Percentiles rank a stretch among this genome's conserved stretches.
Evolutionary conservation across 2,329 filamentous ascomycete genomes (phyloP).

Genomic region (Clonostachys byssicola): DNA sequence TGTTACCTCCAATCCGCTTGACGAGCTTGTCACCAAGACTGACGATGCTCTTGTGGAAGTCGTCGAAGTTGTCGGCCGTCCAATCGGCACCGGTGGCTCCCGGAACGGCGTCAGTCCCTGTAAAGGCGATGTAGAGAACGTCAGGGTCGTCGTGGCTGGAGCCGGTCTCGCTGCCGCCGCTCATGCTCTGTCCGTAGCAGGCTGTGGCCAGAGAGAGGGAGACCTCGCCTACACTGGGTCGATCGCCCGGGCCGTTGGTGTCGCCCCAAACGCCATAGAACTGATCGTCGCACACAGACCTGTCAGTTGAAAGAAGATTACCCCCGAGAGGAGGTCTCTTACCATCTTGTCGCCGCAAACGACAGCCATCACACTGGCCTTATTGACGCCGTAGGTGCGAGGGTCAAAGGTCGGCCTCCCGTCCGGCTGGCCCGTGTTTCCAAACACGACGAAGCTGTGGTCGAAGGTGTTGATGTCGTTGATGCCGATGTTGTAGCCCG

Average conservation of each 20-base stretch:
- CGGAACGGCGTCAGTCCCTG: constrained; percentile 46
- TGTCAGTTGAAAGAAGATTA: not conserved
- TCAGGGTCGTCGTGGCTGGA: constrained; percentile 41
- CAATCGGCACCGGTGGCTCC: constrained; percentile 46
- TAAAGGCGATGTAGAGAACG: constrained; percentile 56
- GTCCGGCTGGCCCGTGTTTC: constrained; percentile 31
- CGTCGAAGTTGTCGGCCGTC: constrained; percentile 35
- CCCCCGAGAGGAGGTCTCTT: not conserved
- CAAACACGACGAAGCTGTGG: constrained; percentile 50
- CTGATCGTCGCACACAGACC: constrained; percentile 8
- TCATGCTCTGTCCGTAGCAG: constrained; percentile 21
- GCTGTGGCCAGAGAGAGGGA: constrained; percentile 52
- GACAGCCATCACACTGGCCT: constrained; percentile 49
- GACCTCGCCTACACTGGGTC: constrained; percentile 49
- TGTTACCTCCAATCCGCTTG: constrained; percentile 17
- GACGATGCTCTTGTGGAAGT: constrained; percentile 44
- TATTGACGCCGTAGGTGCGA: constrained; percentile 31
- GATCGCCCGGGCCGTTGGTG: constrained; percentile 46
- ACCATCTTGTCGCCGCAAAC: constrained; percentile 45
- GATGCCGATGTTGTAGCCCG: constrained; percentile 24
- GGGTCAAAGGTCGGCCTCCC: constrained; percentile 34
- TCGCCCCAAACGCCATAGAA: constrained; percentile 57
- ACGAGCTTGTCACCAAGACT: constrained; percentile 41
- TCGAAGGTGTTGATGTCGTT: constrained; percentile 44
- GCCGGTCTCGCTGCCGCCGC: constrained; percentile 34